A percentile compares a stretch with the other conserved stretches of the same genome.
These are phyloP conservation scores for Diaporthe australafricana DNA, from an alignment of 2,329 filamentous ascomycete species.

Conservation along the genomic window DNA sequence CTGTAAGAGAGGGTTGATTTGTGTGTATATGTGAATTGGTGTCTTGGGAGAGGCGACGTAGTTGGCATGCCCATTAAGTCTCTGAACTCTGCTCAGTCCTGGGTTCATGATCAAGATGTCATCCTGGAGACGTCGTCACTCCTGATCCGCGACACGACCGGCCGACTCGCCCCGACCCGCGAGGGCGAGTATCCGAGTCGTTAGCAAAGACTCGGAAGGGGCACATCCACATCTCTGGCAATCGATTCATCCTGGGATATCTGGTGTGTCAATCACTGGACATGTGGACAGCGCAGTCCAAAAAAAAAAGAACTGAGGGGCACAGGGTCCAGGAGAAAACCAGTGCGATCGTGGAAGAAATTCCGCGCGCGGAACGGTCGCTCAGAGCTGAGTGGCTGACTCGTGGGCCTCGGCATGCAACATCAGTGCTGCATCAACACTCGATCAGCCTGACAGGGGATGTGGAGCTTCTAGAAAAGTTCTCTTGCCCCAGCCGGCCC, in stretches of 20 bases:
- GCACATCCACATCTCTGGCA: neutral
- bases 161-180: constrained; percentile 6
- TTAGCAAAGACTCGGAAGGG: neutral
- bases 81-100: neutral
- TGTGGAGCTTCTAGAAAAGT: constrained; percentile 24
- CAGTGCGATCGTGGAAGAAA: neutral
- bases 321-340: neutral
- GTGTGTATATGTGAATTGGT: neutral
- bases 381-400: neutral
- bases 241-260: neutral
- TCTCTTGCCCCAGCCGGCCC: neutral
- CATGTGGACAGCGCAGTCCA: too few relatives aligned
- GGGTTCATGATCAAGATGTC: neutral
- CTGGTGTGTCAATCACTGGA: neutral
- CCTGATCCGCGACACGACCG: neutral
- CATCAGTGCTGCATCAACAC: constrained; percentile 10
- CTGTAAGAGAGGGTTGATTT: neutral
- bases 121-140: neutral
- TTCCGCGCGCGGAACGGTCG: neutral
- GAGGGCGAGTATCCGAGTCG: constrained; percentile 8
- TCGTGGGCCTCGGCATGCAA: constrained; percentile 17
- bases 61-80: neutral
- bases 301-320: neutral
- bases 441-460: neutral
- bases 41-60: too few relatives aligned